Evolutionary conservation across 2,329 filamentous ascomycete genomes (phyloP).

Genomic region (Periconia sp.): DNA sequence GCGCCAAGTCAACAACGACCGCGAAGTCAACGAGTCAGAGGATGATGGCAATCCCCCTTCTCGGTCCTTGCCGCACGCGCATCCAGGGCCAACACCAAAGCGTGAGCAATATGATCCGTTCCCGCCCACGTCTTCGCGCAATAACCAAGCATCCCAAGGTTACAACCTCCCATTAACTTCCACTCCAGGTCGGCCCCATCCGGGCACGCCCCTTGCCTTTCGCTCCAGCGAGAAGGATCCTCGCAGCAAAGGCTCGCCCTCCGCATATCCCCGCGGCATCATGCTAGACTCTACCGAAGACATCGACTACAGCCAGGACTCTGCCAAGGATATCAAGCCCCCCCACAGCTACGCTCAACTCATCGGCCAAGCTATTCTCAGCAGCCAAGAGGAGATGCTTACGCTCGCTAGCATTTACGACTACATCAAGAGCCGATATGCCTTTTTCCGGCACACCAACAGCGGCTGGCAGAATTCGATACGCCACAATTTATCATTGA

Average conservation of each 20-base stretch:
- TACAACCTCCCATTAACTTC: slow-evolving; percentile 43
- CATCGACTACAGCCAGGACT: slow-evolving; percentile 80
- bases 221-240: slow-evolving; percentile 42
- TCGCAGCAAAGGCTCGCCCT: slow-evolving; percentile 54
- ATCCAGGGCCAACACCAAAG: slow-evolving; percentile 44
- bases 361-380: slow-evolving; percentile 94
- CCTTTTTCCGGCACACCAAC: slow-evolving; percentile 87
- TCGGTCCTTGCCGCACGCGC: slow-evolving; percentile 39
- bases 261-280: slow-evolving; percentile 56
- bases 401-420: slow-evolving; percentile 93
- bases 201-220: slow-evolving; percentile 43
- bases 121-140: slow-evolving; percentile 41
- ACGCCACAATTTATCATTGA: slow-evolving; percentile 92
- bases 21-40: slow-evolving; percentile 47
- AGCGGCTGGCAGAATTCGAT: slow-evolving; percentile 99
- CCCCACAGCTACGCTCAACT: slow-evolving; percentile 96
- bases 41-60: slow-evolving; percentile 40
- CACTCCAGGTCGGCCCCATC: slow-evolving; percentile 40
- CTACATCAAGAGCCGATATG: slow-evolving; percentile 88
- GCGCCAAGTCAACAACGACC: slow-evolving; percentile 58
- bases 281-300: slow-evolving; percentile 61
- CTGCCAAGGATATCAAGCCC: slow-evolving; percentile 90
- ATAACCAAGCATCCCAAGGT: slow-evolving; percentile 39
- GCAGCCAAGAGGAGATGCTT: slow-evolving; percentile 83
- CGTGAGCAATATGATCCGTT: slow-evolving; percentile 46